Evolutionary conservation across 805 yeast species (phyloP), one percentile per base, ranked within the genome.

Genomic region (Starmerella floricola): DNA sequence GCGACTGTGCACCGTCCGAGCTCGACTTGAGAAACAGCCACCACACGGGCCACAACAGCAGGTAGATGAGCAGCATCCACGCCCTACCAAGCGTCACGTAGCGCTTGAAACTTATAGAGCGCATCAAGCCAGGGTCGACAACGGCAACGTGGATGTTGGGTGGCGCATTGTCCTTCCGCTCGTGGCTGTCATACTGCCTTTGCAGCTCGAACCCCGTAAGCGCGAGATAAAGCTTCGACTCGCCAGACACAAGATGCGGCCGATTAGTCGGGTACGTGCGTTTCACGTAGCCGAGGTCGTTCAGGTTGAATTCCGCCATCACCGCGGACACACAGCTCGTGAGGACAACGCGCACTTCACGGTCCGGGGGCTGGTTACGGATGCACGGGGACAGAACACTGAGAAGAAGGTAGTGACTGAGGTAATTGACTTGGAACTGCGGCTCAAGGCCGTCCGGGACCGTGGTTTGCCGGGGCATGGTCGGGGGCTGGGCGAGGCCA

Each of bases 91-190:
- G 52, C 0, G 83, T 67, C 1, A 97, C 96, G 62, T 82, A 71
- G 43, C 95, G 71, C 51, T 91, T 75, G 31, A 88, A 78, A 20
- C 93, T 75, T 2, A 94, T 83, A 2, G 94, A 76, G 51, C 97
- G 71, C 80, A 84, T 82, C 28, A 87, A 53, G 1, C 98, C 98
- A 0, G 99, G 97, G 56, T 91, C 91, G 4, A 83, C 91, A 41
- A 85, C 55, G 44, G 79, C 72, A 18, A 85, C 71, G 38, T 78
- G 71, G 19, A 83, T 75, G 53, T 79, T 82, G 55, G 72, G 68
- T 2, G 83, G 80, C 18, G 78, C 73, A 24, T 62, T 53, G 61
- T 85, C 94, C 39, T 78, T 73, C 45, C 93, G 68, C 46, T 76
- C 78, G 49, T 70, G 73, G 1, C 50, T 59, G 39, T 71, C 68